Evolutionary conservation across 2,329 filamentous ascomycete genomes (phyloP).

Genomic region (Aspergillus ruber): DNA sequence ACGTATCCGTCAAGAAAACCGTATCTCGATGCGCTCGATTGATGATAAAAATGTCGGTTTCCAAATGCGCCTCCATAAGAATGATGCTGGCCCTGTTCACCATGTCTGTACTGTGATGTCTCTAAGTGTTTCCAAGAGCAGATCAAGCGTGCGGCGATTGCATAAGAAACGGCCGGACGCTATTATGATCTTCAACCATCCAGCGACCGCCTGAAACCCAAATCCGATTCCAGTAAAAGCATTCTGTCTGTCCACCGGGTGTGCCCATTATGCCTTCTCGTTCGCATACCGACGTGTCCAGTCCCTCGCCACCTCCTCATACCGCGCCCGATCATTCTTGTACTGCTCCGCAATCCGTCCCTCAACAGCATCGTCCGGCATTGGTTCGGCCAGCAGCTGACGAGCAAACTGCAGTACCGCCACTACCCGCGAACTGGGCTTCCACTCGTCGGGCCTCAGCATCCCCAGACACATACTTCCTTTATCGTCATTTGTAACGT

Average conservation of each 20-base stretch:
- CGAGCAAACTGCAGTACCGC: conserved; percentile 72
- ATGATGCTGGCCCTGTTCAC: too few relatives aligned
- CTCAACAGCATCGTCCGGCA: conserved; percentile 86
- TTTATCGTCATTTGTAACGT: conserved; percentile 78
- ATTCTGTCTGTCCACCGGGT: background rate
- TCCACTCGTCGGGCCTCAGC: conserved; percentile 84
- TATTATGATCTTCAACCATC: background rate
- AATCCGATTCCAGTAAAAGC: background rate
- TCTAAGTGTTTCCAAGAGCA: too few relatives aligned
- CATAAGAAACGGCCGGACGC: background rate
- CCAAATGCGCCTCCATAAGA: too few relatives aligned
- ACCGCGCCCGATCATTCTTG: conserved; percentile 59
- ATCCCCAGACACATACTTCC: conserved; percentile 81
- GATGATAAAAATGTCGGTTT: too few relatives aligned
- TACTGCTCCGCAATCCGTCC: conserved; percentile 78
- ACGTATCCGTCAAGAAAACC: too few relatives aligned
- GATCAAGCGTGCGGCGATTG: too few relatives aligned
- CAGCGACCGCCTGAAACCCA: background rate
- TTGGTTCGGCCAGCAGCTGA: conserved; percentile 69
- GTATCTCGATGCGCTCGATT: too few relatives aligned
- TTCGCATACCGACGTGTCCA: conserved; percentile 69
- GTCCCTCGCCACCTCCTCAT: conserved; percentile 66
- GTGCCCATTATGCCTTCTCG: conserved; percentile 18
- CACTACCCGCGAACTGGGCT: conserved; percentile 71
- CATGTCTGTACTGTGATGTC: too few relatives aligned